These are phyloP conservation scores for Wickerhamiella azyma DNA, from an alignment of 805 yeast species.

Conservation along the genomic window DNA sequence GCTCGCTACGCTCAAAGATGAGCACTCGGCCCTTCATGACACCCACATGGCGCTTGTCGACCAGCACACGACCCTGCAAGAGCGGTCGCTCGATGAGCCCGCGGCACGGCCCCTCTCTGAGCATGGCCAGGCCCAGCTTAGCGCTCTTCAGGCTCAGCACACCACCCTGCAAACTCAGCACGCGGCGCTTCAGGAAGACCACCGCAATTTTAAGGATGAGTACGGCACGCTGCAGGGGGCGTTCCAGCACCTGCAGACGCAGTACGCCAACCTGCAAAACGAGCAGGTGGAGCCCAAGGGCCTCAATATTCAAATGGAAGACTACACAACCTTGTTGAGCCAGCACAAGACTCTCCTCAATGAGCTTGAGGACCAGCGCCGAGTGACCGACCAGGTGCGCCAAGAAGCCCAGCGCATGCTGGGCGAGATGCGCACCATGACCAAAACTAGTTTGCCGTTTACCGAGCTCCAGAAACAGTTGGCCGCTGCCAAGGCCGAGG, in stretches of 20 bases:
- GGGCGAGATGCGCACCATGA: constrained; percentile 27
- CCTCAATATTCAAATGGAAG: neutral
- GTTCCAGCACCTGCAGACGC: constrained; percentile 11
- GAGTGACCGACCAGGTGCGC: constrained; percentile 27
- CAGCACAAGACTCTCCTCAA: constrained; percentile 11
- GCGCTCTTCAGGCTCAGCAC: neutral
- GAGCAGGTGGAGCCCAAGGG: constrained; percentile 5
- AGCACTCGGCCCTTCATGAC: neutral
- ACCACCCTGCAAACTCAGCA: neutral
- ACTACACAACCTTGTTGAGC: neutral
- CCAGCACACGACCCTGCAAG: neutral
- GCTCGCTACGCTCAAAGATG: neutral
- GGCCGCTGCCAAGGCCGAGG: constrained; percentile 23
- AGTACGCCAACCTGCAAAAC: constrained; percentile 3
- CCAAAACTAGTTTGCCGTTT: constrained; percentile 16
- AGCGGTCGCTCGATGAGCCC: neutral
- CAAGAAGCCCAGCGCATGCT: constrained; percentile 26
- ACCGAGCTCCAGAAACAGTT: constrained; percentile 13
- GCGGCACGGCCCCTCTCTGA: neutral
- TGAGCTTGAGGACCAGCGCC: constrained; percentile 18
- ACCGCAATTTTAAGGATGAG: constrained; percentile 11
- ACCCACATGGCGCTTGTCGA: neutral
- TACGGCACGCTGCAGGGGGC: constrained; percentile 17
- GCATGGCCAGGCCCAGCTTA: no score
- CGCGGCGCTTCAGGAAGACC: constrained; percentile 3